Conservation (phyloP, 2,329 filamentous ascomycete species). For the Xylariaceae sp. region DNA sequence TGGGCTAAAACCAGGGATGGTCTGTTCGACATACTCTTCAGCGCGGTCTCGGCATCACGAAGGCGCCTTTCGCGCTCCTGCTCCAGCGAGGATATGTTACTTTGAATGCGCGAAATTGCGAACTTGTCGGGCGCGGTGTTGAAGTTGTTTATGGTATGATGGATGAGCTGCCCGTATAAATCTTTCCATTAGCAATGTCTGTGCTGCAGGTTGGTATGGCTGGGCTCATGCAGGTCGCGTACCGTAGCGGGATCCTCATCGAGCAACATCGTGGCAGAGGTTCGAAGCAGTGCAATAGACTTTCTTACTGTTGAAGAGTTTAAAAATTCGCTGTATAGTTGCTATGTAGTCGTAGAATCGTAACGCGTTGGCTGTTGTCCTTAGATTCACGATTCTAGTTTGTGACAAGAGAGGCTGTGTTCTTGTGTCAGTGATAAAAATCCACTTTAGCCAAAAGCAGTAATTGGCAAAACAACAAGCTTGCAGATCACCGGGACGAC, state of each 20-base stretch:
- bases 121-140: conserved; percentile 88
- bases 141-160: conserved; percentile 92
- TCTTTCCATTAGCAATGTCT: conserved; percentile 11
- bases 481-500: conserved; percentile 40
- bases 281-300: not conserved
- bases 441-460: conserved; percentile 26
- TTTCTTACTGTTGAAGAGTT: not conserved
- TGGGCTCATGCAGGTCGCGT: conserved; percentile 42
- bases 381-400: not conserved
- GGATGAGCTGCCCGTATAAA: conserved; percentile 73
- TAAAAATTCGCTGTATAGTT: not conserved
- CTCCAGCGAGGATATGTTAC: conserved; percentile 82
- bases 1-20: no score
- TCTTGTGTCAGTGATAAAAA: no score
- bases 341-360: not conserved
- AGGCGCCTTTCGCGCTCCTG: conserved; percentile 82
- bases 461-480: conserved; percentile 37
- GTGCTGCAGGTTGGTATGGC: not conserved
- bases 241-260: conserved; percentile 91
- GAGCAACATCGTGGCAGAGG: conserved; percentile 75
- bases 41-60: conserved; percentile 68
- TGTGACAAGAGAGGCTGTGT: no score
- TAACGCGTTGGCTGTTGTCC: conserved; percentile 7
- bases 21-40: conserved; percentile 61
- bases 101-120: conserved; percentile 81